Percentiles rank a stretch among this genome's conserved stretches.
phyloP scores from a whole-genome alignment of 1,284 basidiomycete genomes.

The Cutaneotrichosporon spelunceum region DNA sequence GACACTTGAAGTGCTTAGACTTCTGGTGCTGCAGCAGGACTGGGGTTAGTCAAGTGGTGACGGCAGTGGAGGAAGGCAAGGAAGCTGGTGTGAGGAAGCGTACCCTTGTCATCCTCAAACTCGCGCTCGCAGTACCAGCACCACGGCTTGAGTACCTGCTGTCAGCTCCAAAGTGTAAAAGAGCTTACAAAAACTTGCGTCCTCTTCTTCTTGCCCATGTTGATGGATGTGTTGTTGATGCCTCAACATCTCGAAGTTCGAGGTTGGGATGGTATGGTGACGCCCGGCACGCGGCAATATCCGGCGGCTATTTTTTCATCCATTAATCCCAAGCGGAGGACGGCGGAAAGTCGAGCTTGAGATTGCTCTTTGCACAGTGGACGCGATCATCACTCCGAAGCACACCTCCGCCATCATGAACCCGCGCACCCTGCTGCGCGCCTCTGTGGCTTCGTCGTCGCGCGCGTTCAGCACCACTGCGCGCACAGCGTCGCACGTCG shows the following conservation, averaged over 20 bases:
- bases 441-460: not conserved
- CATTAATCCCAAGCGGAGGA: constrained; percentile 18
- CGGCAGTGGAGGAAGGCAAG: constrained; percentile 12
- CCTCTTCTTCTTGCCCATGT: constrained; percentile 52
- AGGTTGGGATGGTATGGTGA: not conserved
- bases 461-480: constrained; percentile 36
- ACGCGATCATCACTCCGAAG: not conserved
- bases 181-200: constrained; percentile 46
- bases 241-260: constrained; percentile 2
- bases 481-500: constrained; percentile 61
- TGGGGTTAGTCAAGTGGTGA: constrained; percentile 50
- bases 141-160: constrained; percentile 81
- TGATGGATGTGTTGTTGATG: constrained; percentile 18
- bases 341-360: constrained; percentile 5
- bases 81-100: too few relatives aligned
- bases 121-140: constrained; percentile 99
- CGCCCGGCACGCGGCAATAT: constrained; percentile 10
- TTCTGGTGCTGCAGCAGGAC: constrained; percentile 99
- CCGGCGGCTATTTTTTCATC: constrained; percentile 7
- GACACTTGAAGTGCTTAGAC: constrained; percentile 98
- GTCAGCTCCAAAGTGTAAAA: constrained; percentile 13
- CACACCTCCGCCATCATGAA: constrained; percentile 13
- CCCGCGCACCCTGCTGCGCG: constrained; percentile 10
- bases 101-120: constrained; percentile 95
- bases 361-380: not conserved